phyloP scores from a whole-genome alignment of 306 rosid genomes.

The Luffa aegyptiaca region DNA sequence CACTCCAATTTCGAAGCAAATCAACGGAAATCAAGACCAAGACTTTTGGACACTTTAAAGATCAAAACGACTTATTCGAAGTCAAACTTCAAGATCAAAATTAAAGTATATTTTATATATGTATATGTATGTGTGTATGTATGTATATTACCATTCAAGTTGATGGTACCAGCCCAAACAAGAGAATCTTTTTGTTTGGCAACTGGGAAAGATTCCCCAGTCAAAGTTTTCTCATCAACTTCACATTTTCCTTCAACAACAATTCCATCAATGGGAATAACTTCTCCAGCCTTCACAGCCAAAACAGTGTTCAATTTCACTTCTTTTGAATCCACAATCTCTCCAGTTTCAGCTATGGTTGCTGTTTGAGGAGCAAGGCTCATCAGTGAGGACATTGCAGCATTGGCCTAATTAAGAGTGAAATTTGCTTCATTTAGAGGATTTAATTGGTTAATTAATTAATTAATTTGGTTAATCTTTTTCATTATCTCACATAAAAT shows the following conservation, averaged over 20 bases:
- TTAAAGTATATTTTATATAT: too few species aligned
- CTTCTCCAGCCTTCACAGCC: constrained; percentile 81
- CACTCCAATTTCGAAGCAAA: too few species aligned
- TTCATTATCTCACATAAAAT: background rate
- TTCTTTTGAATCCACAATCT: constrained; percentile 56
- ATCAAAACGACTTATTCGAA: background rate
- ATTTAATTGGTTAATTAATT: too few species aligned
- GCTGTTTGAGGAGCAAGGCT: constrained; percentile 73
- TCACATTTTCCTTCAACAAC: constrained; percentile 72
- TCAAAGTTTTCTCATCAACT: constrained; percentile 76
- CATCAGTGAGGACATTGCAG: constrained; percentile 68
- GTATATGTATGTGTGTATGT: too few species aligned
- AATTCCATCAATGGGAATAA: constrained; percentile 80
- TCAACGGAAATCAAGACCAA: too few species aligned
- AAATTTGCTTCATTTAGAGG: background rate
- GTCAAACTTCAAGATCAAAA: too few species aligned
- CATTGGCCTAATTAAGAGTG: constrained; percentile 58
- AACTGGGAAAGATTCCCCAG: constrained; percentile 84
- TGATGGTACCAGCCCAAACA: constrained; percentile 92
- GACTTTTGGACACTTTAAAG: background rate
- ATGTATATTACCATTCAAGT: constrained; percentile 55
- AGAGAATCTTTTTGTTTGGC: constrained; percentile 59
- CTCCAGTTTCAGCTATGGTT: constrained; percentile 75
- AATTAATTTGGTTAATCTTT: too few species aligned
- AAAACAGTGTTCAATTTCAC: constrained; percentile 53